These are phyloP conservation scores for Acorus gramineus DNA, from an alignment of 106 monocot genomes.

Conservation along the genomic window DNA sequence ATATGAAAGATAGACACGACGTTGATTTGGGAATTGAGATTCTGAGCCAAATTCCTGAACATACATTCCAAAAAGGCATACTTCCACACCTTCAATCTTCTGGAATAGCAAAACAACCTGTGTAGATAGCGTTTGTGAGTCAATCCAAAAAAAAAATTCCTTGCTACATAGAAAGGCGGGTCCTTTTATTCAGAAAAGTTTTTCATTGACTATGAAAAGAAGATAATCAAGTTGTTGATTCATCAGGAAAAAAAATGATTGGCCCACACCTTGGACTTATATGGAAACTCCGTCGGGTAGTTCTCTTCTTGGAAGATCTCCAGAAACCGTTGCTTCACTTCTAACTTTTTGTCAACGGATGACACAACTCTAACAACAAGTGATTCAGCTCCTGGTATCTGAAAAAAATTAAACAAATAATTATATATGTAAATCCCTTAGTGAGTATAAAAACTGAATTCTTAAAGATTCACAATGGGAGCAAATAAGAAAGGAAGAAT, in stretches of 20 bases:
- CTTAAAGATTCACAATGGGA: too few species aligned
- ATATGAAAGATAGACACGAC: constrained; percentile 96
- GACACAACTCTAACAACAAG: constrained; percentile 98
- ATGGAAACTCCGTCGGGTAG: constrained; percentile 89
- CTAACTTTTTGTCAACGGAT: constrained; percentile 97
- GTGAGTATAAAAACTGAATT: too few species aligned
- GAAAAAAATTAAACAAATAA: background rate
- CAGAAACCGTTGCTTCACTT: constrained; percentile 87
- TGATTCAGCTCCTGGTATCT: constrained; percentile 84
- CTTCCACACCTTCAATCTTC: constrained; percentile 99
- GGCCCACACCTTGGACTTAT: constrained; percentile 84
- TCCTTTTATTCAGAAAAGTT: background rate
- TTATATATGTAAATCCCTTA: too few species aligned
- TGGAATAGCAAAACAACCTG: constrained; percentile 95
- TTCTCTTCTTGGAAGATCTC: constrained; percentile 98
- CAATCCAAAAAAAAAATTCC: too few species aligned
- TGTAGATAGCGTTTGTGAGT: too few species aligned
- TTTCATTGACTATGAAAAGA: background rate
- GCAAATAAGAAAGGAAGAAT: too few species aligned
- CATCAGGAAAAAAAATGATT: background rate
- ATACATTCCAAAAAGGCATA: constrained; percentile 99
- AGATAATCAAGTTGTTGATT: background rate
- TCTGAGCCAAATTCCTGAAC: constrained; percentile 99
- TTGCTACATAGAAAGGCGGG: too few species aligned
- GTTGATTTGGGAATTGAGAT: constrained; percentile 79